These are phyloP conservation scores for Tetrapisispora phaffii DNA, from an alignment of 805 yeast genomes.

Conservation along the genomic window DNA sequence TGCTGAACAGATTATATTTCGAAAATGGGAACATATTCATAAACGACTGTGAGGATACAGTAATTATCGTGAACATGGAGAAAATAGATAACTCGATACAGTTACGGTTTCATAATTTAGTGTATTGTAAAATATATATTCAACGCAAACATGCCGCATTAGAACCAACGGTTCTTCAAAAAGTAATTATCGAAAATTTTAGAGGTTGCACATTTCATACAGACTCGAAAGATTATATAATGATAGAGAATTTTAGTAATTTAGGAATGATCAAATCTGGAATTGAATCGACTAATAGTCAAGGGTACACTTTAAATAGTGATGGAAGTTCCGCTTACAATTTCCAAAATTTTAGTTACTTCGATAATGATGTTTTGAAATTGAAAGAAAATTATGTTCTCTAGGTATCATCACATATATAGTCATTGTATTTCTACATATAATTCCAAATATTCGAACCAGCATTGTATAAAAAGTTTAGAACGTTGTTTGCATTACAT, in stretches of 20 bases:
- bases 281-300: neutral
- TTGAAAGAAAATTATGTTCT: neutral
- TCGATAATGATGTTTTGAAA: neutral
- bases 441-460: no score
- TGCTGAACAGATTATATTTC: constrained; percentile 12
- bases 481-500: neutral
- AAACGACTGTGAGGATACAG: constrained; percentile 11
- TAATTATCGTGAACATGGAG: constrained; percentile 9
- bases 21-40: constrained; percentile 20
- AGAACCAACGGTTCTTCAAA: constrained; percentile 7
- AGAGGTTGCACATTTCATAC: constrained; percentile 15
- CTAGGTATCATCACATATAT: no score
- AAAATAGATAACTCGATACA: constrained; percentile 12
- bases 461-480: no score
- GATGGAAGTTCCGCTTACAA: neutral
- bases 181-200: constrained; percentile 21
- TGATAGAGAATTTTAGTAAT: constrained; percentile 20
- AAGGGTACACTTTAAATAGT: constrained; percentile 5
- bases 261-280: neutral
- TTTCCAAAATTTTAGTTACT: neutral
- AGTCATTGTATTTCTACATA: no score
- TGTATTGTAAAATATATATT: constrained; percentile 16
- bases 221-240: constrained; percentile 7
- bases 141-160: neutral
- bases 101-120: constrained; percentile 17